Percentiles rank a stretch among this genome's conserved stretches.
These are phyloP conservation scores for Aureobasidium sp. DNA, from an alignment of 2,329 filamentous ascomycete genomes.

Conservation along the genomic window DNA sequence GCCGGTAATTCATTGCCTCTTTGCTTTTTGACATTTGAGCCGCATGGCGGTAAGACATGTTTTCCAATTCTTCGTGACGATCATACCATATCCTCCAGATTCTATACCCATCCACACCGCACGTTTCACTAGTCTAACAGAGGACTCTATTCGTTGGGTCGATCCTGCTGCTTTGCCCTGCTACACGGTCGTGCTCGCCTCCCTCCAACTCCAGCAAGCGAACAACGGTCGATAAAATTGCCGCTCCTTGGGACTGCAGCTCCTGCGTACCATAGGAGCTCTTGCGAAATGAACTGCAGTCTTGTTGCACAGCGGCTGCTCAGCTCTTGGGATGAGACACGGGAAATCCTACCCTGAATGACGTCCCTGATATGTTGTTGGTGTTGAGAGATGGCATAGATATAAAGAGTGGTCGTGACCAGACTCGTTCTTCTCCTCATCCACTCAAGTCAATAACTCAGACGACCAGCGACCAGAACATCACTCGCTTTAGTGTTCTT, in stretches of 20 bases:
- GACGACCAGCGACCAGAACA: constrained; percentile 2
- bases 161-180: constrained; percentile 5
- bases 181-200: background rate
- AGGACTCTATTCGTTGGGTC: background rate
- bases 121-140: constrained; percentile 15
- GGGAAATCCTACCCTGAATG: background rate
- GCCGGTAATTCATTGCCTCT: background rate
- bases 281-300: constrained; percentile 6
- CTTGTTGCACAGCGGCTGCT: background rate
- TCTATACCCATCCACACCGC: background rate
- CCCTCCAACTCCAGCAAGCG: background rate
- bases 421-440: constrained; percentile 9
- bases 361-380: background rate
- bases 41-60: constrained; percentile 12
- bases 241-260: constrained; percentile 5
- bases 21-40: constrained; percentile 13
- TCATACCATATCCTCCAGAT: background rate
- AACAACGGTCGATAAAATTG: constrained; percentile 15
- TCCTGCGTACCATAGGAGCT: constrained; percentile 9
- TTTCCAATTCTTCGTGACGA: background rate
- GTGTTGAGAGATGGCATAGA: background rate
- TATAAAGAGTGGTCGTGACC: constrained; percentile 3
- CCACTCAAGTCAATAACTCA: background rate
- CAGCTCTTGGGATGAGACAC: constrained; percentile 11
- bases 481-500: constrained; percentile 10